Conservation (phyloP, 441 rosid species). For the Pelargonium citronellum region DNA sequence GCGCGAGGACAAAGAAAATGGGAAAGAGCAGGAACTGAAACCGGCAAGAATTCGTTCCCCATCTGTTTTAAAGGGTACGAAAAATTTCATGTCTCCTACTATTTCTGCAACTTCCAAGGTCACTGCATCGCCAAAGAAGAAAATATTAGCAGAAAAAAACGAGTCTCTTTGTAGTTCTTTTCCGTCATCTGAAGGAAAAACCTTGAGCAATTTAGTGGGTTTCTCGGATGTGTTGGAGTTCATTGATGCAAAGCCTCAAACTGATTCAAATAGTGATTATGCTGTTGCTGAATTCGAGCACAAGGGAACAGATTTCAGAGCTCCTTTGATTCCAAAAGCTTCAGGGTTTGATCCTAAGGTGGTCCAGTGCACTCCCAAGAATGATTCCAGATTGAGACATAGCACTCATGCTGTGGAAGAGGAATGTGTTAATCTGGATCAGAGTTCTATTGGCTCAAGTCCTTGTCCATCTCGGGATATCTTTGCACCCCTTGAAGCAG, state of each 20-base stretch:
- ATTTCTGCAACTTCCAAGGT: constrained; percentile 76
- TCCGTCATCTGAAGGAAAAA: constrained; percentile 21
- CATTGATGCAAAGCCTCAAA: constrained; percentile 17
- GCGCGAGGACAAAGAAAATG: constrained; percentile 61
- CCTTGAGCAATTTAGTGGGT: constrained; percentile 11
- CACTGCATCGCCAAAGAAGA: constrained; percentile 70
- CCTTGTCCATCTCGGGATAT: not conserved
- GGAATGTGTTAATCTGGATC: constrained; percentile 41
- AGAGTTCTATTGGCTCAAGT: constrained; percentile 36
- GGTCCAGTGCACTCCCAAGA: constrained; percentile 12
- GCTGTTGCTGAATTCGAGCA: not conserved
- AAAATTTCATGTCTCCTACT: constrained; percentile 87
- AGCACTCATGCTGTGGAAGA: constrained; percentile 22
- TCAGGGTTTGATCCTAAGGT: not conserved
- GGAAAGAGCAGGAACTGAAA: constrained; percentile 33
- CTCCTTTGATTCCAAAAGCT: not conserved
- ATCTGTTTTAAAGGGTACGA: constrained; percentile 37
- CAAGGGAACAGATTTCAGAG: not conserved
- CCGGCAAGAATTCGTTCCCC: constrained; percentile 34
- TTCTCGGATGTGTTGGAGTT: constrained; percentile 21
- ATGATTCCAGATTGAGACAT: constrained; percentile 11
- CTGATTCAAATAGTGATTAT: constrained; percentile 22
- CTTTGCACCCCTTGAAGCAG: constrained; percentile 45
- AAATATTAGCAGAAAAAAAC: constrained; percentile 55
- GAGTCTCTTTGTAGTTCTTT: constrained; percentile 30